Base-by-base conservation (phyloP, 169 alveolate genomes). In the Blepharisma undulans region DNA sequence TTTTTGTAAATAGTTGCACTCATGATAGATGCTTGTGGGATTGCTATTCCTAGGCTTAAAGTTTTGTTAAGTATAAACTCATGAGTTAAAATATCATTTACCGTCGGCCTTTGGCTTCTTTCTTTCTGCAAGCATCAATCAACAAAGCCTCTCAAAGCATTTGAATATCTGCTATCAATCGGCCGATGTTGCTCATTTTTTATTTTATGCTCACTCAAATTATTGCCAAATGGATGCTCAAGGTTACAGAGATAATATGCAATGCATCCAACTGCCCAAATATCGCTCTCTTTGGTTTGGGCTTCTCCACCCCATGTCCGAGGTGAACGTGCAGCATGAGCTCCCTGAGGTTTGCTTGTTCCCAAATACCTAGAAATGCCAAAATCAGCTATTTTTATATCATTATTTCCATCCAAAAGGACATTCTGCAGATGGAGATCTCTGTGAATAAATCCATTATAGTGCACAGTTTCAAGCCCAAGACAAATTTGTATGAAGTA, bases 311-410 rank as follows among this genome's bases (percentile, higher is more conserved):
- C 98, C 90, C 99, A 98, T 80, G 99, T 97, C 96, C 99, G 99
- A 0, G 99, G 99, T 27, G 99, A 98, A 93, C 99, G 95, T 96
- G 99, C 99, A 97, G 98, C 99, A 0, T 99, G 99, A 19, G 99
- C 99, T 82, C 99, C 99, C 93, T 60, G 84, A 95, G 95, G 95
- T 25, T 98, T 95, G 76, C 91, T 89, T 14, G 98, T 87, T 72
- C 90, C 91, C 30, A 97, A 92, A 0, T 95, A 97, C 88, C 96
- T 94, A 7, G 98, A 97, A 34, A 98, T 96, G 5, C 99, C 98
- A 87, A 98, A 96, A 91, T 98, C 98, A 6, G 98, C 99, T 29
- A 97, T 92, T 92, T 96, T 97, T 27, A 97, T 94, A n/a, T 93
- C 89, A 19, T 95, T 84, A 6, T 86, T 84, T 66, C 10, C 22